A percentile compares a stretch with the other conserved stretches of the same genome.
phyloP scores from a whole-genome alignment of 106 monocot species.

The Acorus gramineus region DNA sequence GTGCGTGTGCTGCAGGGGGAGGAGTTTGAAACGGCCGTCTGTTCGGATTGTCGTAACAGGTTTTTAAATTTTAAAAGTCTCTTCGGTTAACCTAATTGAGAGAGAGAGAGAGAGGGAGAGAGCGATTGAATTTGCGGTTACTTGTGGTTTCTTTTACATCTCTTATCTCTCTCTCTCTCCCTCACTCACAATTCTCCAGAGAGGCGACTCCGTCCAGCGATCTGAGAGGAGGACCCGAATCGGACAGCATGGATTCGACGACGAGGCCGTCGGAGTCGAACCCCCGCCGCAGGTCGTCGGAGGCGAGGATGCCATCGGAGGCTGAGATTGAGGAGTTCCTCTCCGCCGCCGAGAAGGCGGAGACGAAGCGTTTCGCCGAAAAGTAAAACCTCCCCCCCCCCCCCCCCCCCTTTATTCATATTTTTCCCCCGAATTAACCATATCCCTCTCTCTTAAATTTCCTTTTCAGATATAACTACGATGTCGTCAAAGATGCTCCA shows the following conservation, averaged over 20 bases:
- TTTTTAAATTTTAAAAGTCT: background rate
- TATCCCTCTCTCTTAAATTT: background rate
- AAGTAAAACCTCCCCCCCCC: constrained; percentile 18
- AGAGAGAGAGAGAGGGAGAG: no score
- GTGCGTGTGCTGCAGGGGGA: no score
- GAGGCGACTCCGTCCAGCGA: constrained; percentile 21
- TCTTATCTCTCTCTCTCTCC: no score
- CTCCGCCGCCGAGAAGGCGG: constrained; percentile 32
- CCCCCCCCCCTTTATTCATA: background rate
- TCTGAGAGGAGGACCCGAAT: background rate
- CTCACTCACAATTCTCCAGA: constrained; percentile 7
- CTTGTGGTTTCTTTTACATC: no score
- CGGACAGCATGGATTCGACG: constrained; percentile 24
- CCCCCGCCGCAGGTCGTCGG: background rate
- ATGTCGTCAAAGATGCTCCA: constrained; percentile 53
- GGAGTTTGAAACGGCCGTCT: no score
- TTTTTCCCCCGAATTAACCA: background rate
- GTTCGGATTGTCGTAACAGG: background rate
- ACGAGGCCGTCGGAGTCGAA: constrained; percentile 4
- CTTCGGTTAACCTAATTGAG: background rate
- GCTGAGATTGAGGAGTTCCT: constrained; percentile 77
- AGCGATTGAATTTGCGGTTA: no score
- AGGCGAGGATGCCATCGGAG: constrained; percentile 23
- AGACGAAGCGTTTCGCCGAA: constrained; percentile 36
- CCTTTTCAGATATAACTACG: constrained; percentile 68